Base-by-base conservation (phyloP, 116 monocot species). In the Cymodocea nodosa region DNA sequence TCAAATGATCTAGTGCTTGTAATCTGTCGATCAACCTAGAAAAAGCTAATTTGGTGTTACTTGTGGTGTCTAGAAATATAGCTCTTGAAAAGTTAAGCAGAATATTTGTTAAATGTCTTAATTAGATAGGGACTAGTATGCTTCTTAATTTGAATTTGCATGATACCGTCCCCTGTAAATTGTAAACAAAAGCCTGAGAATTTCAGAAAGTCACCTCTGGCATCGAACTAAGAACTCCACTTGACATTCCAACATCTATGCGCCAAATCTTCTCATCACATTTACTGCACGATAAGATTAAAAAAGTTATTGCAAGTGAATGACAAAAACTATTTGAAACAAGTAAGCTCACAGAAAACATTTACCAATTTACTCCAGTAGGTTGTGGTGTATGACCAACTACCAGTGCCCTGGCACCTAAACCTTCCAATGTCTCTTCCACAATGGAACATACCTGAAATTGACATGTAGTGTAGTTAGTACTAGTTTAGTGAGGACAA, bases 181-280 rank as follows among this genome's bases (percentile, higher is more conserved):
- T 17, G 17, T 14, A 57, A 40, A 6, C 17, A 19, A 63, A 49
- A 10, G 0, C 18, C 58, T 59, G 59, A 30, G 51, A 35, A 0
- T 19, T 35, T 18, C 11, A 51, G 10, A 60, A 68, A 7, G 50
- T 75, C 69, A 89, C 89, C 94, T 89, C 84, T 55, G 89, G 87
- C 37, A 67, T 84, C 70, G 89, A 84, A 81, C 87, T 75, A 52
- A 86, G 74, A 52, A 94, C 89, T 71, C 94, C 94, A 64, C 82
- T 84, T 58, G 94, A 94, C 94, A 94, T 94, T 74, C 94, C 94
- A 10, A 94, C 89, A 71, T 94, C 94, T 53, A 94, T 81, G 48
- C 89, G 73, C 89, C 94, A 94, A 66, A 94, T 82, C 58, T 65
- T 84, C 35, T 78, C 16, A 71, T 82, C 56, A 59, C 86, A 83